These are phyloP conservation scores for Dalbergia cochinchinensis DNA, from an alignment of 306 rosid species.

Conservation along the genomic window DNA sequence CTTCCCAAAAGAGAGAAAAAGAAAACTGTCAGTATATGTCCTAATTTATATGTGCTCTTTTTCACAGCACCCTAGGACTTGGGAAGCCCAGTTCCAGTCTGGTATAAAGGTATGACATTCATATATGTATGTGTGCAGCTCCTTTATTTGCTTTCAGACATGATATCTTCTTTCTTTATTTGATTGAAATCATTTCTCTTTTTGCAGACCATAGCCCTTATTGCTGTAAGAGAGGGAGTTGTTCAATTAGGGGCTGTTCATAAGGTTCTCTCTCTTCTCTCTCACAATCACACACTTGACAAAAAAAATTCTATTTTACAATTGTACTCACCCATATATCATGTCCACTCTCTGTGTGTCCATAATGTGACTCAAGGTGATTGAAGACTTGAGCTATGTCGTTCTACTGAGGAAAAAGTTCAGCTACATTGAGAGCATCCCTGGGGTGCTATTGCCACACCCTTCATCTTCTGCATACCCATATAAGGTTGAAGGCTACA, in stretches of 20 bases:
- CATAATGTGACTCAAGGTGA: conserved; percentile 59
- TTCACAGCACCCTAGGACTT: conserved; percentile 95
- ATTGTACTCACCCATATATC: not conserved
- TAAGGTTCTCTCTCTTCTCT: conserved; percentile 61
- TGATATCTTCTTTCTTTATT: conserved; percentile 14
- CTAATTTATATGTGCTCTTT: conserved; percentile 28
- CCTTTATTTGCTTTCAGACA: not conserved
- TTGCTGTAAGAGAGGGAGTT: conserved; percentile 98
- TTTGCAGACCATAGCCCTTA: conserved; percentile 91
- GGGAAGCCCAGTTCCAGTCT: conserved; percentile 99
- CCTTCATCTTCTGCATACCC: conserved; percentile 81
- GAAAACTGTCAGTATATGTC: not conserved
- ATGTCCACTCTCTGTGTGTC: conserved; percentile 18
- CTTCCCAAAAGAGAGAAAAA: conserved; percentile 36
- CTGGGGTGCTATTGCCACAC: conserved; percentile 96
- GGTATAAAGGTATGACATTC: conserved; percentile 81
- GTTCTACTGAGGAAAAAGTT: conserved; percentile 84
- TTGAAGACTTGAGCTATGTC: conserved; percentile 89
- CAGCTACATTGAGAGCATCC: conserved; percentile 95
- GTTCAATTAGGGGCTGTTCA: conserved; percentile 91
- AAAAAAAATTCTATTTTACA: not conserved
- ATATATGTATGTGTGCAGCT: not conserved
- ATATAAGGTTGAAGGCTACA: conserved; percentile 54
- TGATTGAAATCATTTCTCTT: conserved; percentile 25
- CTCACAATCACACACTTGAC: not conserved